Evolutionary conservation across 2,329 filamentous ascomycete genomes (phyloP).

Genomic region (Hymenotorrendiella dingleyae): DNA sequence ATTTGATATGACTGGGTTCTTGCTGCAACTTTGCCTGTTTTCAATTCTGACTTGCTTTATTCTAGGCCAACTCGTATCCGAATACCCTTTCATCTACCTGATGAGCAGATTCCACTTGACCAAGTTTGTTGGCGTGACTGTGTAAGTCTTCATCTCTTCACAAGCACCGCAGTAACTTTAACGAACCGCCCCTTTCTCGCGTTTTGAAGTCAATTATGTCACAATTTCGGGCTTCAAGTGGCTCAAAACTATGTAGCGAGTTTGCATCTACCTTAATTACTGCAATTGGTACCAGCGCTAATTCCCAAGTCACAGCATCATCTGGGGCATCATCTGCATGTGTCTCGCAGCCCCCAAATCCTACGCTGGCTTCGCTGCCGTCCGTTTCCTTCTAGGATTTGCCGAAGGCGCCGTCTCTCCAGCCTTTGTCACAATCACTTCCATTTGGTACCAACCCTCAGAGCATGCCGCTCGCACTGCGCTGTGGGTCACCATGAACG

Average conservation of each 20-base stretch:
- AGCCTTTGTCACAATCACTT: slow-evolving; percentile 41
- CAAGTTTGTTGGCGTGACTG: slow-evolving; percentile 42
- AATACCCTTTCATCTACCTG: slow-evolving; percentile 45
- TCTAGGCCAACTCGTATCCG: slow-evolving; percentile 40
- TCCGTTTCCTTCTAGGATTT: slow-evolving; percentile 39
- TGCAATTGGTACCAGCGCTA: no score
- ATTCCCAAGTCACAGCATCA: no score
- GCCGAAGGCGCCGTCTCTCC: slow-evolving; percentile 37
- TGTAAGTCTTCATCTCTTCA: slow-evolving; percentile 31
- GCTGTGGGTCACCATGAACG: slow-evolving; percentile 41
- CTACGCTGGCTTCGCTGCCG: slow-evolving; percentile 35
- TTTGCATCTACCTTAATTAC: no score
- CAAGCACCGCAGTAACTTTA: slow-evolving; percentile 1
- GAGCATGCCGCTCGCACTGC: slow-evolving; percentile 33
- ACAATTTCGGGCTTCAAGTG: no score
- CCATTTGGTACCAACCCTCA: slow-evolving; percentile 36
- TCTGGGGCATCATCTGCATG: slow-evolving; percentile 40
- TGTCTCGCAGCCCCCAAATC: slow-evolving; percentile 37
- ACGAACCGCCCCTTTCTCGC: no score
- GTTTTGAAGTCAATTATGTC: no score
- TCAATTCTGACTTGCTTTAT: no score
- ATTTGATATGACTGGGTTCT: no score
- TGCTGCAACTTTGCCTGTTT: no score
- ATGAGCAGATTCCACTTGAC: slow-evolving; percentile 45
- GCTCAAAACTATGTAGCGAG: no score